Evolutionary conservation across 192 early-diverging fungal genomes (phyloP).

Genomic region (Coemansia sp.): DNA sequence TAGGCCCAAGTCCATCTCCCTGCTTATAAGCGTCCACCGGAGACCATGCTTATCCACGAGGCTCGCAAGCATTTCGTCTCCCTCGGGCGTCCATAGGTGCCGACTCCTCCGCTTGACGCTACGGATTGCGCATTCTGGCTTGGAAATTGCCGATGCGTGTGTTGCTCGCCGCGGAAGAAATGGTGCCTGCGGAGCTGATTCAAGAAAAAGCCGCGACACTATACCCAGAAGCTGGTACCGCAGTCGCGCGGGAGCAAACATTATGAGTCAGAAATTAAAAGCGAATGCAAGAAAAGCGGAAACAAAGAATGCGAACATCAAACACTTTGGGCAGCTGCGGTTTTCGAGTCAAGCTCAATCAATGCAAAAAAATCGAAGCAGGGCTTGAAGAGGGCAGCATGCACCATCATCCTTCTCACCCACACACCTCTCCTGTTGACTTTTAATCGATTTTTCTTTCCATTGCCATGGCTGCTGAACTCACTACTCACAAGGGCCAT

Average conservation of each 20-base stretch:
- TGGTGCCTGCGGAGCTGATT: neutral
- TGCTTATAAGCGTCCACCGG: neutral
- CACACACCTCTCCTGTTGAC: neutral
- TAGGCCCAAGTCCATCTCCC: constrained; percentile 3
- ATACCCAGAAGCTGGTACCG: neutral
- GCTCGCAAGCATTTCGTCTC: neutral
- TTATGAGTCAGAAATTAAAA: neutral
- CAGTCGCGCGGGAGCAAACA: neutral
- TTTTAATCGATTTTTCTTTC: neutral
- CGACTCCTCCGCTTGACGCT: neutral
- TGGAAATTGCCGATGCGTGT: neutral
- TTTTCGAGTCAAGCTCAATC: neutral
- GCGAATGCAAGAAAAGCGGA: neutral
- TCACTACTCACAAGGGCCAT: constrained; percentile 25
- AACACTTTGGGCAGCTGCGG: neutral
- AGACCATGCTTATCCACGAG: neutral
- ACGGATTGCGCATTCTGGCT: neutral
- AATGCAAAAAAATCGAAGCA: neutral
- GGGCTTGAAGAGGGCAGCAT: neutral
- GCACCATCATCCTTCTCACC: neutral
- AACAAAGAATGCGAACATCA: neutral
- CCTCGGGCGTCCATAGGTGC: constrained; percentile 1
- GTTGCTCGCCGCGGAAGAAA: neutral
- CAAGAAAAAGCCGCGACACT: neutral
- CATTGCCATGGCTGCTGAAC: constrained; percentile 8